Base-by-base conservation (phyloP, 768 basidiomycete genomes). In the Termitomyces sp. region DNA sequence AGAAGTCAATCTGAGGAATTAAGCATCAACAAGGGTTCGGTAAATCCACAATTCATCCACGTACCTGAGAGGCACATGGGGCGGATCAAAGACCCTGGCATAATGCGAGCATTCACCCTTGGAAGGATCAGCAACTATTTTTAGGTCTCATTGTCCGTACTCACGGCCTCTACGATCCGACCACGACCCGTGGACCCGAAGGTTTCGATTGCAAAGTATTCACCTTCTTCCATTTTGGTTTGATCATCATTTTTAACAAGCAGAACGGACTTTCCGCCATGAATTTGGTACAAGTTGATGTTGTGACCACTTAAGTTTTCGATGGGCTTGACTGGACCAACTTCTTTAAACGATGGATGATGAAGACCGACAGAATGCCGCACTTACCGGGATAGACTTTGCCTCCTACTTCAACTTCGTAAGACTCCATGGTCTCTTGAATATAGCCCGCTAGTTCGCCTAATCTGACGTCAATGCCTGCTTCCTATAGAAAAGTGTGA, bases 361-460 rank as follows among this genome's bases (percentile, higher is more conserved):
- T n/a, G 28, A 48, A 22, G 22, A 44, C 20, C 54, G 54, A 46
- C 48, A 13, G 55, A 43, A 54, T 60, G 13, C 60, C 45, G 46
- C 50, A 64, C 75, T 36, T 38, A 94, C 94, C 92, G 51, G 88
- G 93, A 62, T 86, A 78, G 8, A 87, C 79, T 65, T 93, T 92
- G 24, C 92, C 88, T 14, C 83, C 81, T n/a, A 95, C 83, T 66
- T 94, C 92, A 11, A 99, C 96, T 69, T 98, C 97, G 66, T 98
- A 98, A 0, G 91, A 93, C 68, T 98, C 94, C 97, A 99, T 99
- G 2, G 94, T 95, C 70, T 99, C 97, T 71, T 99, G 96, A 55
- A 98, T 95, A 52, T 82, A 82, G 0, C 85, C 94, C 2, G 87
- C 97, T 33, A 99, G 79, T 68, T 98, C 96, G 54, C 94, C 94